phyloP scores from a whole-genome alignment of 306 rosid species.

The Cucurbita moschata region DNA sequence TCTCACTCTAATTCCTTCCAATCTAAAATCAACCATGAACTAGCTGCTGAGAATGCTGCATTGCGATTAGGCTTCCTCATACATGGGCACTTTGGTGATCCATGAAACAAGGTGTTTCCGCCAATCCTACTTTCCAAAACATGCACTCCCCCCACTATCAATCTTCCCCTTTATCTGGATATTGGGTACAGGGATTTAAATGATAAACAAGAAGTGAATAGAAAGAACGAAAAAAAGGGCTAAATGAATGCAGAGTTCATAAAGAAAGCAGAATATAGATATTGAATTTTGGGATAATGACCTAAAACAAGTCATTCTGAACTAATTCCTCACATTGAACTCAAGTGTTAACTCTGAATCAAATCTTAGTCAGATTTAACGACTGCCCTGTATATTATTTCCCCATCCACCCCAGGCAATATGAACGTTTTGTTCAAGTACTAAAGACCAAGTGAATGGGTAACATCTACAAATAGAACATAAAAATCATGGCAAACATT shows the following conservation, averaged over 20 bases:
- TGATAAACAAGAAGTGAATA: not conserved
- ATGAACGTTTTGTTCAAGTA: not conserved
- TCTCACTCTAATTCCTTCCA: not conserved
- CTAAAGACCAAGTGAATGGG: not conserved
- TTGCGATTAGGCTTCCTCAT: not conserved
- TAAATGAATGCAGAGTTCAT: not conserved
- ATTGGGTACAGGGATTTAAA: not conserved
- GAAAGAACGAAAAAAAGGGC: not conserved
- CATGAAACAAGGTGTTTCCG: not conserved
- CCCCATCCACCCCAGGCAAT: not conserved
- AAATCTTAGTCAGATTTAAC: not conserved
- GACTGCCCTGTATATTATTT: not conserved
- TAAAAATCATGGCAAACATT: not conserved
- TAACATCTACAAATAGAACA: not conserved
- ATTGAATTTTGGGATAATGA: not conserved
- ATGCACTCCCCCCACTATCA: not conserved
- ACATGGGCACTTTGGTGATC: not conserved
- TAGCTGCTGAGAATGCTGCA: not conserved
- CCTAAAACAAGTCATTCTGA: not conserved
- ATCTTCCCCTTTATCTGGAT: not conserved
- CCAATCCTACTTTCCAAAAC: not conserved
- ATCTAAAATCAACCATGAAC: not conserved
- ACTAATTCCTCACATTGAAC: not conserved
- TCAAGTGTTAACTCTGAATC: not conserved
- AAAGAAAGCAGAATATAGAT: not conserved